These are phyloP conservation scores for Fusarium devonianum DNA, from an alignment of 2,329 filamentous ascomycete species.

Conservation along the genomic window DNA sequence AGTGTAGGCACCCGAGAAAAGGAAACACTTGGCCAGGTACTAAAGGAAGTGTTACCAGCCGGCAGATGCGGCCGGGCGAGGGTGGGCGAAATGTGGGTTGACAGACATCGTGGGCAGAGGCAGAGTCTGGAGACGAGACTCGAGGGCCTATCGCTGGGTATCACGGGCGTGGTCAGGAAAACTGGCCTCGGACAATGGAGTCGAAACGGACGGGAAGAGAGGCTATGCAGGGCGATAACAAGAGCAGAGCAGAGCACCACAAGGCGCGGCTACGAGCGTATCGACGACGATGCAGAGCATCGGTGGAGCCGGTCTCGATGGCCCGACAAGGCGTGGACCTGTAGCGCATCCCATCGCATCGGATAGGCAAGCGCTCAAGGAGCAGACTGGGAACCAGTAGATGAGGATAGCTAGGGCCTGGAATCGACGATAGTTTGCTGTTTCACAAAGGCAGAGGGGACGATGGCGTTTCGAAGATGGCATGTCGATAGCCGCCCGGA, in stretches of 20 bases:
- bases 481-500: slow-evolving; percentile 33
- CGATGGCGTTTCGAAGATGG: slow-evolving; percentile 28
- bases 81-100: slow-evolving; percentile 32
- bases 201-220: slow-evolving; percentile 16
- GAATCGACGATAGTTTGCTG: background rate
- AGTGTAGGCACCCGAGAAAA: slow-evolving; percentile 32
- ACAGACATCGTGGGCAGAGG: slow-evolving; percentile 22
- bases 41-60: too few species aligned
- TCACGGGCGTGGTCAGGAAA: slow-evolving; percentile 30
- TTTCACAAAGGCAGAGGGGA: slow-evolving; percentile 11
- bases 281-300: slow-evolving; percentile 14
- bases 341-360: slow-evolving; percentile 26
- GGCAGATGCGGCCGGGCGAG: too few species aligned
- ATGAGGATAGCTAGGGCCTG: slow-evolving; percentile 3
- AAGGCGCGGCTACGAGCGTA: slow-evolving; percentile 30
- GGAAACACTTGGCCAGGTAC: slow-evolving; percentile 33
- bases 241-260: slow-evolving; percentile 4
- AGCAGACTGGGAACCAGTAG: slow-evolving; percentile 8
- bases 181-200: slow-evolving; percentile 33
- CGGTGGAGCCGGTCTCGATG: too few species aligned
- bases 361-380: slow-evolving; percentile 34
- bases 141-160: slow-evolving; percentile 36
- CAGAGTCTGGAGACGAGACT: slow-evolving; percentile 1
- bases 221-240: slow-evolving; percentile 1
- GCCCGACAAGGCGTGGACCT: too few species aligned